Conservation (phyloP, 2,329 filamentous ascomycete species). For the Monilinia aucupariae region DNA sequence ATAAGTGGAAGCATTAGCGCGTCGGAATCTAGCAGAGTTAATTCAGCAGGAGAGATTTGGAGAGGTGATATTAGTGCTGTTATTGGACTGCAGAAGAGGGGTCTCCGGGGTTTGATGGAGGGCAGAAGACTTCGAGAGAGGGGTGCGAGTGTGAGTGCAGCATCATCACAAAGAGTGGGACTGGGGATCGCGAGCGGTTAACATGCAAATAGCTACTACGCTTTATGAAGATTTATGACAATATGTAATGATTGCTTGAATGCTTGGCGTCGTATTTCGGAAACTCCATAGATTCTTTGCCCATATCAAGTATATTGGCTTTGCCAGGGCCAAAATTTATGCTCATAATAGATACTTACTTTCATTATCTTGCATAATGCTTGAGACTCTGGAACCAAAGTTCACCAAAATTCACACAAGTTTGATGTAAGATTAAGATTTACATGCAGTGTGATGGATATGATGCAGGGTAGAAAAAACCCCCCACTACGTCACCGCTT, state of each 20-base stretch:
- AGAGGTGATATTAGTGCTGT: constrained; percentile 76
- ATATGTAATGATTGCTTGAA: constrained; percentile 15
- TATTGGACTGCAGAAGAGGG: constrained; percentile 91
- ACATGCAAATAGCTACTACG: constrained; percentile 5
- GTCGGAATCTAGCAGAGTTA: constrained; percentile 38
- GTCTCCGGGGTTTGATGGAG: constrained; percentile 89
- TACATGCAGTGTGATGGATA: background rate
- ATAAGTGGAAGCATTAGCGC: constrained; percentile 35
- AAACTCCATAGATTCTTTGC: background rate
- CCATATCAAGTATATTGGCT: constrained; percentile 1
- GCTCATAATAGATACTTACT: background rate
- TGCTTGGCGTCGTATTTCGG: constrained; percentile 9
- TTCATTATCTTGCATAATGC: background rate
- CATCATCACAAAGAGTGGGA: constrained; percentile 41
- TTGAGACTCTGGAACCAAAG: background rate
- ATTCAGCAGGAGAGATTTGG: constrained; percentile 63
- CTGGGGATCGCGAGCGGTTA: constrained; percentile 44
- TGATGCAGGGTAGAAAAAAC: background rate
- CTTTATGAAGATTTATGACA: constrained; percentile 18
- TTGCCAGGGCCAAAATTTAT: background rate
- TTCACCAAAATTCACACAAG: constrained; percentile 8
- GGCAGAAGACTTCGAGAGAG: constrained; percentile 79
- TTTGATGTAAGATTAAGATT: too few species aligned
- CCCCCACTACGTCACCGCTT: constrained; percentile 17
- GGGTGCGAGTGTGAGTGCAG: constrained; percentile 40